Base-by-base conservation (phyloP, 371 early-diverging fungal species). In the Conidiobolus incongruus region DNA sequence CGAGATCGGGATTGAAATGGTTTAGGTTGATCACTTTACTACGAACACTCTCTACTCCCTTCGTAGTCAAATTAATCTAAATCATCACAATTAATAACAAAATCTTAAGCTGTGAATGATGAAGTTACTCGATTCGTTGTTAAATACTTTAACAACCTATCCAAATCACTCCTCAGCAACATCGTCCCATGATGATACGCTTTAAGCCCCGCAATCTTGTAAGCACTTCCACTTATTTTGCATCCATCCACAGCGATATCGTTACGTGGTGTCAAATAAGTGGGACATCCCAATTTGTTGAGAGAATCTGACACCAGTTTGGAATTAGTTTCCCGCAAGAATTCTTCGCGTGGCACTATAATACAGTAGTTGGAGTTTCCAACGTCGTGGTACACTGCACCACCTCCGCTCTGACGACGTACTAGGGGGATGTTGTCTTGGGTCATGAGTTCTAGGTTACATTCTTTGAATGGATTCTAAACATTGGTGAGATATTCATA, bases 171-270 rank as follows among this genome's bases (percentile, higher is more conserved):
- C 52, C 86, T 76, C 41, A 94, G 84, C 34, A 96, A 60, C 94
- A 94, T 90, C 7, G 97, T 96, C 29, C 97, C 97, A 56, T 96
- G 97, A 55, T 94, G 94, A 50, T 88, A 93, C 1, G 95, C 85
- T 42, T 81, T 59, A 2, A 60, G 45, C 37, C 66, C 70, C 32
- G 77, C 85, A 44, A 96, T 56, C 50, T 88, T 88, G 68, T 79
- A 96, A 8, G 97, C 97, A 35, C 82, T 81, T 17, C 97, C 97
- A 13, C 90, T 47, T 53, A 72, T 60, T 56, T 89, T 89, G 41
- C 61, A 60, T 3, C 65, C 68, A 33, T 75, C 69, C 4, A 93
- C 74, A 0, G 73, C 74, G 48, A 95, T 78, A 52, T 95, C 96
- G 49, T 90, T 79, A 19, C 94, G 68, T 21, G 68, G 72, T 44